Conservation (phyloP, 371 early-diverging fungal genomes). For the Zychaea mexicana region DNA sequence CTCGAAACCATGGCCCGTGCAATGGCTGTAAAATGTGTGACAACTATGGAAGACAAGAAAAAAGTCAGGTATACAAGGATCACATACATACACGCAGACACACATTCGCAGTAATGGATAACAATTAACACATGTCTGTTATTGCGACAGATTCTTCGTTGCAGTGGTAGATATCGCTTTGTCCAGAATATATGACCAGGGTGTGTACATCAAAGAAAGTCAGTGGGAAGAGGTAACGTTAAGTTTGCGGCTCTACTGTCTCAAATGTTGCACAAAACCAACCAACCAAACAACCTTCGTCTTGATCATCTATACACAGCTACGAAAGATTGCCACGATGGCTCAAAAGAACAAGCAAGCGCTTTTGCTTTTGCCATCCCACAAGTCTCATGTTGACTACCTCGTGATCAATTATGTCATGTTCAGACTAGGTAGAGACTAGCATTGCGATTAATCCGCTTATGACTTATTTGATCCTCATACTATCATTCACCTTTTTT, state of each 20-base stretch:
- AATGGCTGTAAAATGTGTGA: constrained; percentile 67
- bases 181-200: constrained; percentile 79
- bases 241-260: background rate
- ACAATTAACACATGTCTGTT: no score
- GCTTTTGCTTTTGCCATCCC: constrained; percentile 78
- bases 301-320: constrained; percentile 24
- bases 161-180: constrained; percentile 73
- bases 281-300: no score
- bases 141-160: constrained; percentile 57
- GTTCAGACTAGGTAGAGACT: constrained; percentile 63
- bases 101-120: no score
- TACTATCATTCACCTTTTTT: background rate
- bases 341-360: constrained; percentile 70
- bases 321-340: constrained; percentile 56
- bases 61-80: constrained; percentile 52
- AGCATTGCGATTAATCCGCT: background rate
- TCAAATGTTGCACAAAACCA: background rate
- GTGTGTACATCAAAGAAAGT: constrained; percentile 77
- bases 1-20: constrained; percentile 49
- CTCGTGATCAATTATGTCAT: constrained; percentile 82
- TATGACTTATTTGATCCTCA: background rate
- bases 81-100: background rate
- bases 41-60: constrained; percentile 62
- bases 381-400: constrained; percentile 89
- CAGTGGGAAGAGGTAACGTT: constrained; percentile 70